Evolutionary conservation across 1,284 basidiomycete species (phyloP), one percentile per base, ranked within the genome.

Genomic region (Tilletia setariae): DNA sequence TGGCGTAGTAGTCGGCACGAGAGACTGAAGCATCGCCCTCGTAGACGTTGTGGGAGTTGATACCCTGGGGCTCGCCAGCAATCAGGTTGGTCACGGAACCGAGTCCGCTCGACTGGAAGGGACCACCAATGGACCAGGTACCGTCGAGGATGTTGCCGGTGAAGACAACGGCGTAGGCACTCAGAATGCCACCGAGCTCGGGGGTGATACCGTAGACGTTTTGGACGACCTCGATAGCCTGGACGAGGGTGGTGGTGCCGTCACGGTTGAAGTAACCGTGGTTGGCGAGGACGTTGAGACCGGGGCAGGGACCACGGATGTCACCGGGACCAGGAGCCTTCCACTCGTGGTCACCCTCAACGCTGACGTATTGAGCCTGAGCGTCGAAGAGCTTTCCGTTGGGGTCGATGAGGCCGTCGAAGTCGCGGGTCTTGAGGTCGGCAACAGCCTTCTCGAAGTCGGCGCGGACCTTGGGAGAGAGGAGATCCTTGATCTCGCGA

Each of bases 251-350:
- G n/a, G 69, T 71, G 23, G 76, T 72, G 51, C 75, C 75, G 59
- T 71, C 72, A 42, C 74, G 70, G 65, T 72, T 68, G 59, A 77
- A 68, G 65, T 76, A 77, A 15, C 74, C 74, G 56, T 77, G 75
- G 68, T 77, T 77, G 63, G 75, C 68, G 46, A 77, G 59, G 56
- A 73, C 25, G 68, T 73, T 74, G 68, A 75, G 74, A 63, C 74
- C 75, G 49, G 74, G 75, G 56, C 75, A 76, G 42, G 74, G 74
- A 19, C 75, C 75, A 56, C 75, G 72, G 68, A 76, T 76, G 42
- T 76, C 75, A 51, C 66, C 68, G 15, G 74, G 69, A 11, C 72
- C 72, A 11, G 75, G 75, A 49, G 75, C 62, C 56, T 71, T 68
- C 66, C 72, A 76, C 70, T 76, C 70, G 72, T 76, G 75, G 69